Percentiles rank a stretch among this genome's conserved stretches.
Evolutionary conservation across 2,329 filamentous ascomycete species (phyloP).

Genomic region (Blastomyces parvus): DNA sequence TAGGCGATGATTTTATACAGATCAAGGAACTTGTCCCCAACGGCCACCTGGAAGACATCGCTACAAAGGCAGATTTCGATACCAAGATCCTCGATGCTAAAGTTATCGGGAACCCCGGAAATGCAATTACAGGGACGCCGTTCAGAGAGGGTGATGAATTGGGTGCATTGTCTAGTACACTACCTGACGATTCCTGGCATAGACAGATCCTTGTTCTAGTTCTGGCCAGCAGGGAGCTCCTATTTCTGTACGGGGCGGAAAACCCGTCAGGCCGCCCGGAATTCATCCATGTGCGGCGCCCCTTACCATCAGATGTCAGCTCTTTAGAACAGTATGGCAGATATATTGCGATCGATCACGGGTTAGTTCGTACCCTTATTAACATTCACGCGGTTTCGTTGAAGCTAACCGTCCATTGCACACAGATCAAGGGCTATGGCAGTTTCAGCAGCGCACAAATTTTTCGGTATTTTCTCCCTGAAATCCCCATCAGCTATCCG

Average conservation of each 20-base stretch:
- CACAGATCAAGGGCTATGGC: constrained; percentile 49
- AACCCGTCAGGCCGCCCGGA: constrained; percentile 39
- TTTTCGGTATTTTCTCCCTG: constrained; percentile 63
- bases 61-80: constrained; percentile 69
- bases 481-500: constrained; percentile 47
- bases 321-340: constrained; percentile 49
- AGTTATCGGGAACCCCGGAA: constrained; percentile 54
- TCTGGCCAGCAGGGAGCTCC: constrained; percentile 60
- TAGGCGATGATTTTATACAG: constrained; percentile 73
- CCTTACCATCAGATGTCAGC: constrained; percentile 48
- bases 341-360: constrained; percentile 69
- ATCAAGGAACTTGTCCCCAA: constrained; percentile 63
- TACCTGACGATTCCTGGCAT: constrained; percentile 41
- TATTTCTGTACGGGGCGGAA: constrained; percentile 62
- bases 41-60: constrained; percentile 64
- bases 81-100: constrained; percentile 68
- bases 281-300: constrained; percentile 53
- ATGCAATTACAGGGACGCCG: constrained; percentile 28
- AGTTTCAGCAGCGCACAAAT: constrained; percentile 58
- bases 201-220: constrained; percentile 75
- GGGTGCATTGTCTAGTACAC: constrained; percentile 10
- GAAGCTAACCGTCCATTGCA: constrained; percentile 7
- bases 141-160: constrained; percentile 19
- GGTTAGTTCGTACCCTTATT: constrained; percentile 39
- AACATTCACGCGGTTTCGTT: constrained; percentile 7